Conservation (phyloP, 106 monocot genomes). For the Iris macrosiphon region DNA sequence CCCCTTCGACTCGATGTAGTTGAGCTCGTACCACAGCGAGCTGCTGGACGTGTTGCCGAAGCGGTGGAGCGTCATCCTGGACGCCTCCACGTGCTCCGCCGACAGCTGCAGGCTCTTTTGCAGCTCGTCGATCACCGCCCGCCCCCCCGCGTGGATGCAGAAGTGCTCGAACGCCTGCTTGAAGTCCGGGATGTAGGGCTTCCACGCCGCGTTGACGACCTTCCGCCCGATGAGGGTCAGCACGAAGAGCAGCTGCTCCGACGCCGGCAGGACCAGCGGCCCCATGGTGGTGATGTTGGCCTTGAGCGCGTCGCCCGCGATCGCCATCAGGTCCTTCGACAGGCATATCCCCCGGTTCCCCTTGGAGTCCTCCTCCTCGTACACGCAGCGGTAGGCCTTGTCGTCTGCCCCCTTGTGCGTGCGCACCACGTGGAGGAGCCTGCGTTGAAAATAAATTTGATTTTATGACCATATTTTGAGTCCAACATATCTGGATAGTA, state of each 20-base stretch:
- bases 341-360: conserved; percentile 10
- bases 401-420: conserved; percentile 17
- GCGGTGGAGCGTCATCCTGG: conserved; percentile 71
- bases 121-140: conserved; percentile 80
- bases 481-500: too few relatives aligned
- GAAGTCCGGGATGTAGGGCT: conserved; percentile 72
- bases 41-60: conserved; percentile 82
- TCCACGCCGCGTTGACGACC: conserved; percentile 10
- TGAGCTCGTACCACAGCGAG: conserved; percentile 77
- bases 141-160: conserved; percentile 86
- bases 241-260: conserved; percentile 13
- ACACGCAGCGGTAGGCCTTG: conserved; percentile 12
- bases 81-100: conserved; percentile 70
- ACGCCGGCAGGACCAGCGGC: conserved; percentile 9
- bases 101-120: conserved; percentile 61
- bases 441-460: too few relatives aligned
- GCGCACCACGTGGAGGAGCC: conserved; percentile 16
- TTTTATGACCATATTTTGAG: too few relatives aligned
- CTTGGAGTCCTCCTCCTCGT: conserved; percentile 11
- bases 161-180: conserved; percentile 84
- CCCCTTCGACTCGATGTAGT: conserved; percentile 24
- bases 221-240: conserved; percentile 3
- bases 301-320: conserved; percentile 13
- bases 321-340: conserved; percentile 21
- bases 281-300: conserved; percentile 14